Evolutionary conservation across 2,329 filamentous ascomycete genomes (phyloP).

Genomic region (Endocalyx cinctus): DNA sequence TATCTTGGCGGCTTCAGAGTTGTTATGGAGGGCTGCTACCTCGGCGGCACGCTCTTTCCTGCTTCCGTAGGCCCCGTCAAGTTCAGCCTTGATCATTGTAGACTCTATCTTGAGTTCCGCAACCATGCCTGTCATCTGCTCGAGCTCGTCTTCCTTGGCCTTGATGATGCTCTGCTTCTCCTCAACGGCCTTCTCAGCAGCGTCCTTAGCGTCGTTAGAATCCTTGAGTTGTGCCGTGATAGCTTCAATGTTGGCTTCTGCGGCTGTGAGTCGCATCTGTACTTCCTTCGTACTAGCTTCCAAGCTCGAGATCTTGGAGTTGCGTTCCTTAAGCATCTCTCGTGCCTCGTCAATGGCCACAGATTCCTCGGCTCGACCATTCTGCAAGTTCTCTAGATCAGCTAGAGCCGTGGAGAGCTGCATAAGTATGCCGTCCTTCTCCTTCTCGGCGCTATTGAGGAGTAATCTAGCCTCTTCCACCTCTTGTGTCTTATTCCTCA

Average conservation of each 20-base stretch:
- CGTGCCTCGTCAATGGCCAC: conserved; percentile 30
- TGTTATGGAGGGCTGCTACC: conserved; percentile 48
- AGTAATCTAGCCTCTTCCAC: conserved; percentile 38
- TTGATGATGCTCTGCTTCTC: conserved; percentile 37
- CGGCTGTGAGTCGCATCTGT: conserved; percentile 29
- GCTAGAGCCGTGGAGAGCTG: conserved; percentile 44
- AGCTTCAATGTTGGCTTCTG: conserved; percentile 33
- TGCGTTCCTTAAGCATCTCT: conserved; percentile 39
- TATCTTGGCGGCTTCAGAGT: conserved; percentile 29
- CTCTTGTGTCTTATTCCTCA: conserved; percentile 55
- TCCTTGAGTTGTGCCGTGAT: conserved; percentile 33
- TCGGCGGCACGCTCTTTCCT: conserved; percentile 56
- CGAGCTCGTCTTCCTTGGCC: conserved; percentile 30
- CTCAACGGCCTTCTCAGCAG: conserved; percentile 21
- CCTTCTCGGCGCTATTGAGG: conserved; percentile 26
- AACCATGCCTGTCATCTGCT: conserved; percentile 43
- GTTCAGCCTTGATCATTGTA: conserved; percentile 56
- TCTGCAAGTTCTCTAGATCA: conserved; percentile 40
- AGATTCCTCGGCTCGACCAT: conserved; percentile 27
- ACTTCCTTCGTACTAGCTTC: conserved; percentile 38
- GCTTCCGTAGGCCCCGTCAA: conserved; percentile 57
- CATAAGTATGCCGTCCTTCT: conserved; percentile 36
- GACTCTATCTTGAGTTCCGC: conserved; percentile 59
- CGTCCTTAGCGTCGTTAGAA: conserved; percentile 24
- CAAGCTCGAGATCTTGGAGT: conserved; percentile 37